phyloP scores from a whole-genome alignment of 2,329 filamentous ascomycete species.

The Coniochaeta ligniaria region DNA sequence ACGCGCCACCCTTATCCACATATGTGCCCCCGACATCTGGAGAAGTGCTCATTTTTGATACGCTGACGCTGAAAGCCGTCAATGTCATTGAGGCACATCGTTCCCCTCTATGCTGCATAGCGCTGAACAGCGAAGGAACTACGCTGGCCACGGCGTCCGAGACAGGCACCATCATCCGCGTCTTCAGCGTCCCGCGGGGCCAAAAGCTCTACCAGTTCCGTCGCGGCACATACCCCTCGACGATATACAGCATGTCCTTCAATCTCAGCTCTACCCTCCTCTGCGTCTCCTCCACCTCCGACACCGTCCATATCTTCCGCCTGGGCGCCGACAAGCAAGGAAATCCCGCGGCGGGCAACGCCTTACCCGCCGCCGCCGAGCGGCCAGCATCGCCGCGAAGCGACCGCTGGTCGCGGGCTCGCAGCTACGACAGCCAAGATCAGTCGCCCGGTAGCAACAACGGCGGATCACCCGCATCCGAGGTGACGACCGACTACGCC shows the following conservation, averaged over 20 bases:
- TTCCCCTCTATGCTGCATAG: conserved; percentile 82
- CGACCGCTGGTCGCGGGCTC: conserved; percentile 46
- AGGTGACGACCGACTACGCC: conserved; percentile 30
- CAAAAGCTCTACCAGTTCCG: conserved; percentile 96
- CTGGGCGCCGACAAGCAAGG: conserved; percentile 44
- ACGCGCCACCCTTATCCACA: conserved; percentile 74
- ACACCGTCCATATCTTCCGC: conserved; percentile 95
- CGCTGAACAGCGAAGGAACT: conserved; percentile 87
- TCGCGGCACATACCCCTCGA: conserved; percentile 87
- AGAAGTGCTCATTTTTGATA: conserved; percentile 89
- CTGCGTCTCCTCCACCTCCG: conserved; percentile 91
- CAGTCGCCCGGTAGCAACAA: conserved; percentile 39
- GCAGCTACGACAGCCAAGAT: conserved; percentile 44
- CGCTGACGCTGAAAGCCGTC: conserved; percentile 80
- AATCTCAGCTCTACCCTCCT: conserved; percentile 89
- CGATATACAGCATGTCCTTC: conserved; percentile 98
- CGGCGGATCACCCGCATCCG: conserved; percentile 38
- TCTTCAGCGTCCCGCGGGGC: conserved; percentile 85
- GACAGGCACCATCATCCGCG: conserved; percentile 93
- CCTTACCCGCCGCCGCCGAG: conserved; percentile 15
- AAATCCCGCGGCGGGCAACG: not conserved
- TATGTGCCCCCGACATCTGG: conserved; percentile 81
- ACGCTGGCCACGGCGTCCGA: conserved; percentile 91
- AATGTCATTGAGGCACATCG: conserved; percentile 95
- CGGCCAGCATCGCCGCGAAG: conserved; percentile 29